Evolutionary conservation across 2,329 filamentous ascomycete genomes (phyloP).

Genomic region (Fusarium sp.): DNA sequence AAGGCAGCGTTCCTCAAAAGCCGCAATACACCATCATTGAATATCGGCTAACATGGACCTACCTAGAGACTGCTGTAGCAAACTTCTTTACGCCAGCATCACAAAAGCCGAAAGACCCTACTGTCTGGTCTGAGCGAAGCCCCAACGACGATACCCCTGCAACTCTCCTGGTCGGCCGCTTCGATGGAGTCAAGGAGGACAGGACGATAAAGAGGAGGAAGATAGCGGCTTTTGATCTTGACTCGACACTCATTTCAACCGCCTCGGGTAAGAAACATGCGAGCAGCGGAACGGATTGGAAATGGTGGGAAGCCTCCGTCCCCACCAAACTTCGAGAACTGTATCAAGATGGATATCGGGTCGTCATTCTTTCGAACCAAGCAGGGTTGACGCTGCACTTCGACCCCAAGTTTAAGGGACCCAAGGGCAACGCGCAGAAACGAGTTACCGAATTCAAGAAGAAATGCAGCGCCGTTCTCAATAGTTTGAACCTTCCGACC

Average conservation of each 20-base stretch:
- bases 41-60: conserved; percentile 26
- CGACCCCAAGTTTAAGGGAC: conserved; percentile 71
- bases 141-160: conserved; percentile 58
- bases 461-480: conserved; percentile 77
- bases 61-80: conserved; percentile 73
- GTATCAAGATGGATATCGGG: conserved; percentile 75
- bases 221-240: conserved; percentile 80
- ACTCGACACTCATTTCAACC: conserved; percentile 87
- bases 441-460: conserved; percentile 84
- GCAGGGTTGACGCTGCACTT: conserved; percentile 80
- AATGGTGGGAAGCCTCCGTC: conserved; percentile 87
- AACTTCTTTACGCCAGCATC: conserved; percentile 91
- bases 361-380: conserved; percentile 91
- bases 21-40: neutral
- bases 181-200: conserved; percentile 59
- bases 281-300: conserved; percentile 82
- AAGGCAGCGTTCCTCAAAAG: neutral
- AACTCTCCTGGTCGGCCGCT: conserved; percentile 81
- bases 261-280: conserved; percentile 84
- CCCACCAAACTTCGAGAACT: conserved; percentile 75
- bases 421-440: conserved; percentile 70
- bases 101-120: conserved; percentile 82
- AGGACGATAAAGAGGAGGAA: conserved; percentile 59
- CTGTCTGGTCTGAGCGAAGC: conserved; percentile 76
- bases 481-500: conserved; percentile 78